These are phyloP conservation scores for Echeveria elegans DNA, from an alignment of 164 flowering plant genomes.

Conservation along the genomic window DNA sequence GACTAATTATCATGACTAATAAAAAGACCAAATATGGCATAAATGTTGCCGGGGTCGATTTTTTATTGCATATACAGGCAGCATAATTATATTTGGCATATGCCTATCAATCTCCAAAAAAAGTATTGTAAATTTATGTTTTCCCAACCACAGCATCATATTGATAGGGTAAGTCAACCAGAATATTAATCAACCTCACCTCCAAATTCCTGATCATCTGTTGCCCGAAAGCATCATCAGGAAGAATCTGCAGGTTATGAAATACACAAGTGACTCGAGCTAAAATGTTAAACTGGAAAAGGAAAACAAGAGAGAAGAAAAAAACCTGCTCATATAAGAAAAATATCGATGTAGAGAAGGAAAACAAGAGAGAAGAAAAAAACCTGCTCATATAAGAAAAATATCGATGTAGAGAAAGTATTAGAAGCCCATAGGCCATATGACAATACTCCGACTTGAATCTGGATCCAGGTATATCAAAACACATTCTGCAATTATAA, in stretches of 20 bases:
- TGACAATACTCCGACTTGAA: constrained; percentile 59
- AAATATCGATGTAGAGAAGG: constrained; percentile 73
- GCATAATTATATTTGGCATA: no score
- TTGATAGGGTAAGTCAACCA: background rate
- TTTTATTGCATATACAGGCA: no score
- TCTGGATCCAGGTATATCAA: constrained; percentile 95
- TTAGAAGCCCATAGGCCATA: constrained; percentile 88
- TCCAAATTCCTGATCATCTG: constrained; percentile 95
- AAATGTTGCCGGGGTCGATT: no score
- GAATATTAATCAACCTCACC: constrained; percentile 28
- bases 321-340: constrained; percentile 73
- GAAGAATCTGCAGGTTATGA: constrained; percentile 61
- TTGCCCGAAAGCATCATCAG: constrained; percentile 96
- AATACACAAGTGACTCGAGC: background rate
- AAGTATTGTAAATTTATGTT: background rate
- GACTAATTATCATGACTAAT: no score
- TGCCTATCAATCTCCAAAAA: background rate
- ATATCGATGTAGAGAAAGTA: constrained; percentile 68
- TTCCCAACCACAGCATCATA: background rate
- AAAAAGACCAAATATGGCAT: no score
- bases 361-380: no score
- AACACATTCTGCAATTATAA: constrained; percentile 98
- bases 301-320: background rate
- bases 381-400: constrained; percentile 98
- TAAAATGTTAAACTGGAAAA: background rate